Percentiles rank a stretch among this genome's conserved stretches.
phyloP scores from a whole-genome alignment of 352 stramenopile species.

The Pythium insidiosum region DNA sequence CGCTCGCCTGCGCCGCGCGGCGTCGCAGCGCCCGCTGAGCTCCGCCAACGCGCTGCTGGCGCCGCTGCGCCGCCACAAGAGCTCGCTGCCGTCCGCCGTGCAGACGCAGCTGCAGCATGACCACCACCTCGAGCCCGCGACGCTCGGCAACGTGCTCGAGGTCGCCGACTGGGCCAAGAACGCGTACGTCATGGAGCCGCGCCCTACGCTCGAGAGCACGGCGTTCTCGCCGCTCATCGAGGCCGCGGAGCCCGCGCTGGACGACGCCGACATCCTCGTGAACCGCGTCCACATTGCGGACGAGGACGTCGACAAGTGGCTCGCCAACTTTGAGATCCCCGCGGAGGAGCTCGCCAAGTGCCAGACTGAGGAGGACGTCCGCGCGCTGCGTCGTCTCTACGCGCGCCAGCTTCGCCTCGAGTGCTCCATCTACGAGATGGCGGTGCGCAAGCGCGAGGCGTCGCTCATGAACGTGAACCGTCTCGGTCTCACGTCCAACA shows the following conservation, averaged over 20 bases:
- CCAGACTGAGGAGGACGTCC: conserved; percentile 29
- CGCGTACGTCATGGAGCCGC: conserved; percentile 38
- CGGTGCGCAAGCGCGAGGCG: conserved; percentile 50
- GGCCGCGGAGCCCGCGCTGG: conserved; percentile 8
- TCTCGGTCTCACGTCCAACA: conserved; percentile 36
- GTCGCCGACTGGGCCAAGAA: conserved; percentile 56
- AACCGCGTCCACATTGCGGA: conserved; percentile 46
- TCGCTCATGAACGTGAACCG: conserved; percentile 39
- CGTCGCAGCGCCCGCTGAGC: background rate
- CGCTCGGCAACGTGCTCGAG: conserved; percentile 18
- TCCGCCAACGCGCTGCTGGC: background rate
- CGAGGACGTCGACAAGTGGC: conserved; percentile 71
- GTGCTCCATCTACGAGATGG: conserved; percentile 77
- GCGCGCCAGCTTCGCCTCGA: conserved; percentile 71
- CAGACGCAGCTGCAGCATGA: background rate
- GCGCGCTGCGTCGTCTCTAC: conserved; percentile 57
- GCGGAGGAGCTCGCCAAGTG: conserved; percentile 38
- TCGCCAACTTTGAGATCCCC: conserved; percentile 49
- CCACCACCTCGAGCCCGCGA: background rate
- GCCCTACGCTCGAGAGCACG: conserved; percentile 25
- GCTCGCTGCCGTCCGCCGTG: conserved; percentile 14
- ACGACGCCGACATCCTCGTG: conserved; percentile 3
- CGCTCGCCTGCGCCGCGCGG: no score
- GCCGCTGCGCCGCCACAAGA: conserved; percentile 12
- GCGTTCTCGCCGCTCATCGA: conserved; percentile 16